Base-by-base conservation (phyloP, 2,329 filamentous ascomycete species). In the Aureobasidium vineae region DNA sequence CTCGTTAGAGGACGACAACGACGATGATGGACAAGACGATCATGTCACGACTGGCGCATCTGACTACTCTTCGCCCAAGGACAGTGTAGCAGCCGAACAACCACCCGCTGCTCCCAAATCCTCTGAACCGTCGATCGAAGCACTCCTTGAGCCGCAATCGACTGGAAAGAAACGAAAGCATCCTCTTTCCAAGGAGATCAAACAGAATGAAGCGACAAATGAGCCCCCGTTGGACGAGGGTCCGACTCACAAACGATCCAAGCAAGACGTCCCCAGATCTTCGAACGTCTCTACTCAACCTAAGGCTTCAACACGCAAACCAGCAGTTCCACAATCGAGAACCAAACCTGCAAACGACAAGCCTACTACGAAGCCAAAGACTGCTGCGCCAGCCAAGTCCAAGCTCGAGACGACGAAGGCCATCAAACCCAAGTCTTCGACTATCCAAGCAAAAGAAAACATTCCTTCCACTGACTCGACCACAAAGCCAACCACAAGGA, bases 1-100 rank as follows among this genome's bases (percentile, higher is more conserved):
- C 5, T 68, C 68, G 11, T 68, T 75, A 10, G 68, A 71, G 19
- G 65, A 65, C 3, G 64, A 65, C 4, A 65, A 61, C 8, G 69
- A 75, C 38, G 72, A 69, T 11, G 71, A 73, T 5, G 73, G 70
- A 45, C 72, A 72, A 11, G 74, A 75, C 0, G 19, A 31, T 13
- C 33, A 36, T 10, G 47, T 21, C 4, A 53, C 60, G 41, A 10
- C 49, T 21, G 47, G 47, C 45, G 28, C 60, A 13, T 53, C 60
- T 1, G 16, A 38, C 8, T 38, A 54, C 13, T 47, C 61, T 5
- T 65, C 61, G 16, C 53, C 66, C 11, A 54, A 61, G 33, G 52
- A 67, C 19, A 67, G 65, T n/a, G 49, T 59, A 4, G 65, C 57
- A n/a, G 52, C 64, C 33, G 53, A 60, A 23, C 31, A 60, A 19